Percentiles rank a stretch among this genome's conserved stretches.
phyloP scores from a whole-genome alignment of 805 yeast species.

The Wickerhamiella alocasiicola region DNA sequence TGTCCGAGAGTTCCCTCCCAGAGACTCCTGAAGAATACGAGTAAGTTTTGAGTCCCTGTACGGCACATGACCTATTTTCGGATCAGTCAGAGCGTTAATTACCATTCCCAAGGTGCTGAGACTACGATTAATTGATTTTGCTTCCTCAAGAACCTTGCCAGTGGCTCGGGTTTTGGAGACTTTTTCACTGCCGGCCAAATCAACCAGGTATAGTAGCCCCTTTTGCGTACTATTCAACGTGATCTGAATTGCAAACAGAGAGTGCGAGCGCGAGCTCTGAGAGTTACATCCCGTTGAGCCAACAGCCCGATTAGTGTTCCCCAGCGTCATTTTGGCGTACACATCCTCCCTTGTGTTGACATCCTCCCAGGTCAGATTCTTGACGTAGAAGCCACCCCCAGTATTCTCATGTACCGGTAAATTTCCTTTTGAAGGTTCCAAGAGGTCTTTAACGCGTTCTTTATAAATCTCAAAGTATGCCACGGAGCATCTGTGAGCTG shows the following conservation, averaged over 20 bases:
- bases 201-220: slow-evolving; percentile 62
- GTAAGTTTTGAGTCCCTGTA: slow-evolving; percentile 72
- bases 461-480: slow-evolving; percentile 72
- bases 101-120: slow-evolving; percentile 70
- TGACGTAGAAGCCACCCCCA: slow-evolving; percentile 53
- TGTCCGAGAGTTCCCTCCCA: slow-evolving; percentile 76
- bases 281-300: slow-evolving; percentile 58
- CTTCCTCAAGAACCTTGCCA: slow-evolving; percentile 67
- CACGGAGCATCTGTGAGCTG: slow-evolving; percentile 45
- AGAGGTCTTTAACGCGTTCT: slow-evolving; percentile 62
- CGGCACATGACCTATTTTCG: slow-evolving; percentile 51
- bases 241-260: slow-evolving; percentile 58
- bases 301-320: slow-evolving; percentile 42
- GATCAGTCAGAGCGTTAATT: slow-evolving; percentile 64
- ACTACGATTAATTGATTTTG: slow-evolving; percentile 71
- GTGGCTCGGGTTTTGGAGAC: slow-evolving; percentile 64
- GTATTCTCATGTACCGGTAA: slow-evolving; percentile 10
- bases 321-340: slow-evolving; percentile 43
- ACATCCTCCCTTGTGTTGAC: slow-evolving; percentile 51
- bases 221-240: slow-evolving; percentile 48
- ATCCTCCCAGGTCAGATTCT: slow-evolving; percentile 51
- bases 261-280: slow-evolving; percentile 68
- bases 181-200: slow-evolving; percentile 80
- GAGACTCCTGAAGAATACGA: slow-evolving; percentile 60
- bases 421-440: slow-evolving; percentile 32